Evolutionary conservation across 192 early-diverging fungal genomes (phyloP), one percentile per base, ranked within the genome.

Genomic region (Kickxella alabastrina): DNA sequence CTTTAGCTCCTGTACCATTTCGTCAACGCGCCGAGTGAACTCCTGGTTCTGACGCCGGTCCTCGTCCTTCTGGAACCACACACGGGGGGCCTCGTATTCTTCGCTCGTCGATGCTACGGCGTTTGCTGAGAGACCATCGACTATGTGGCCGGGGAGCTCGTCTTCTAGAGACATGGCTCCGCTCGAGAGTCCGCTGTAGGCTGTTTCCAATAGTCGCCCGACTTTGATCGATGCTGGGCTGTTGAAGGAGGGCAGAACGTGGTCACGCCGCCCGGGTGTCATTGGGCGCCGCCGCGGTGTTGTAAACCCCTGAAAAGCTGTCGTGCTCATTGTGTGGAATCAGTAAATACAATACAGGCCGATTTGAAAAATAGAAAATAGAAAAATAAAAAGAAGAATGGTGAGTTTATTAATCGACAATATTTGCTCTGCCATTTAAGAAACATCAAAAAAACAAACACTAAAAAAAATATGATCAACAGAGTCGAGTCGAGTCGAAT

Each of bases 1-100:
- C 47, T 66, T 65, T 15, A 77, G 58, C 34, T 77, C 68, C 22
- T 70, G 52, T 2, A 71, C 63, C 66, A 77, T 65, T 18, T 69
- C 68, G 32, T 77, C 74, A 1, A 77, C 62, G 6, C 59, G 57
- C 3, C 53, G 47, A 5, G 48, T 59, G 48, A 77, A 77, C 50
- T 71, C 62, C 10, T 50, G 49, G 46, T 69, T 77, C 25, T 70
- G 74, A 23, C 35, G 17, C 28, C 63, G 50, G 41, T 77, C 74
- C 45, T 75, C 65, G 12, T 71, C 62, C 6, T 58, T 68, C 25
- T 77, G 67, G 49, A 77, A 71, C 67, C 67, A 70, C 3, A 77
- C 68, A 2, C 68, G 66, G 9, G 74, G 74, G 17, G 74, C 52
- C 13, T 77, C 74, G 36, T 77, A 77, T 15, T 77, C 74, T 18